Evolutionary conservation across 306 rosid species (phyloP), one percentile per base, ranked within the genome.

Genomic region (Adenanthera pavonina): DNA sequence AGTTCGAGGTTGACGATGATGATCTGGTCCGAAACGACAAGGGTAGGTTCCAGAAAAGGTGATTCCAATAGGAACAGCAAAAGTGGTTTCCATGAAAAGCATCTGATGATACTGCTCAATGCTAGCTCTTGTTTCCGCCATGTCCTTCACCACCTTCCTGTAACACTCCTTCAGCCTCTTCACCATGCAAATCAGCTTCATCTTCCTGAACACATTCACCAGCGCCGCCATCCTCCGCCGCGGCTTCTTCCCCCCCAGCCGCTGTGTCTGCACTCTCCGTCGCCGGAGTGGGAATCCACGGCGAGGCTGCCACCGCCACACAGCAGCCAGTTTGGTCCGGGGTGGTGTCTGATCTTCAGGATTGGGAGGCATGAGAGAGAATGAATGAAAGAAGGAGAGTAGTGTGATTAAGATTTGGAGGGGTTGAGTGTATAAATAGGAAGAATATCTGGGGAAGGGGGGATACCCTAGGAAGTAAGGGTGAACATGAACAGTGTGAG

Each of bases 31-130:
- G 51, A 72, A 49, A 7, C 84, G 62, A 60, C 85, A 78, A 52
- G 93, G 91, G 47, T 85, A 92, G 66, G 64, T 62, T 17, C 72
- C 54, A 17, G 89, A 78, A 47, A 93, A 78, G 71, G 89, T 81
- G 19, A 86, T 40, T 1, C 97, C 97, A 66, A 77, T 69, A 4
- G 98, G 97, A 0, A 94, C 65, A 0, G 94, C 92, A 17, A 89
- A 85, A 46, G 92, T 83, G 57, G 89, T 73, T 84, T 94, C 98
- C 84, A 89, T 70, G 19, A 92, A 81, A 81, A 92, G 53, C 41
- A 85, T 85, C 33, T 88, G 88, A 3, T 88, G 94, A 83, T 89
- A 87, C 3, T 84, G 68, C 51, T 91, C 93, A 16, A 94, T 6
- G 73, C 77, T 76, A 3, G 88, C 80, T 0, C 90, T 84, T 38